Base-by-base conservation (phyloP, 129 eudicot species). In the Flaveria ramosissima region DNA sequence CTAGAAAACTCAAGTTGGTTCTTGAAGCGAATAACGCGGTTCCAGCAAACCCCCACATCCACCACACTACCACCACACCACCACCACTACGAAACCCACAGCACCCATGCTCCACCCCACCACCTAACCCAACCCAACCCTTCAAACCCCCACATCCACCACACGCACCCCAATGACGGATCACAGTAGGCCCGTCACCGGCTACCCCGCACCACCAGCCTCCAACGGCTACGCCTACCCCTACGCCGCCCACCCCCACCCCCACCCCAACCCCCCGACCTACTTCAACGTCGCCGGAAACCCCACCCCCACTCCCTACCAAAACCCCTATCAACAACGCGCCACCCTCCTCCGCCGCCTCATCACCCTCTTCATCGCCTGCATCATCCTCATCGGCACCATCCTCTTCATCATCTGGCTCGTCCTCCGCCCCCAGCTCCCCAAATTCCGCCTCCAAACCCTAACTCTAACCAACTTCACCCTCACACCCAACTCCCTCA, bases 401-500 rank as follows among this genome's bases (percentile, higher is more conserved):
- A 36, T 89, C 47, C 24, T 85, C 63, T 84, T 93, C 88, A 89
- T 89, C 74, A 75, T 87, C 15, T 93, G 96, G 96, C 87, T 90
- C 3, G 68, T 93, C 57, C 93, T 93, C 85, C 96, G 97, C 23
- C 98, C 98, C 9, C 87, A 86, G 19, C 74, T 90, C 68, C 98
- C 97, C 21, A 71, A 82, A 55, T 88, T 93, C 84, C 88, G 88
- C 14, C 80, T 93, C 59, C 78, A 88, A 24, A 71, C 89, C 23
- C 67, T 87, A 53, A 46, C 86, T 20, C 67, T 90, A 32, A 56
- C 93, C 23, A 84, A 89, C 80, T 80, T 93, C 78, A 84, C 79
- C 13, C 3, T 80, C 41, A 72, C 89, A 17, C 26, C 79, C 15
- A 52, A 47, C 26, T 73, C 89, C 17, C 64, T 81, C 13, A 46